Conservation (phyloP, 345 rosid species). For the Salix koriyanagi region DNA sequence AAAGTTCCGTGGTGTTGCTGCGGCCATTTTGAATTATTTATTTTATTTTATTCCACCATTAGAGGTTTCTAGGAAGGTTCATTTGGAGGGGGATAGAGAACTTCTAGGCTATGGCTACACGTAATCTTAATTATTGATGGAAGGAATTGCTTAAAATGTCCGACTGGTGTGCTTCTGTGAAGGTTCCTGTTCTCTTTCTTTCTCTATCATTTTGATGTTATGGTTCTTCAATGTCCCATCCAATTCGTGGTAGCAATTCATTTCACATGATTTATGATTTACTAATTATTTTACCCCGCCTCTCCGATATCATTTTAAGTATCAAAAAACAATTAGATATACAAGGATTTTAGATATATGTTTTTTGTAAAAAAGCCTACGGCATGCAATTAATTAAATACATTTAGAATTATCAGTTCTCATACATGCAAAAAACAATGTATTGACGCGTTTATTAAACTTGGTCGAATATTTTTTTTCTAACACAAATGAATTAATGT, state of each 20-base stretch:
- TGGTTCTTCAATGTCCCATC: conserved; percentile 16
- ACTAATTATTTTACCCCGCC: too few relatives aligned
- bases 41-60: background rate
- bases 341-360: too few relatives aligned
- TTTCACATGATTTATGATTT: background rate
- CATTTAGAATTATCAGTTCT: too few relatives aligned
- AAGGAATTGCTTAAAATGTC: conserved; percentile 15
- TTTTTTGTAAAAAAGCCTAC: too few relatives aligned
- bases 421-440: too few relatives aligned
- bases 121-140: background rate
- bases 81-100: background rate
- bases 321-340: too few relatives aligned
- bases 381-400: too few relatives aligned
- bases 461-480: too few relatives aligned
- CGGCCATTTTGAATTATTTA: background rate
- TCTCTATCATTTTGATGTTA: conserved; percentile 5
- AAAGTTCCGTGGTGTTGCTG: background rate
- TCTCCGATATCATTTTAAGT: too few relatives aligned
- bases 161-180: conserved; percentile 28
- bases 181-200: conserved; percentile 30
- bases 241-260: background rate
- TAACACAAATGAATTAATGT: too few relatives aligned
- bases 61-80: conserved; percentile 49
- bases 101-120: background rate
- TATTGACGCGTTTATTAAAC: too few relatives aligned